Evolutionary conservation across 208 protist species (phyloP), one percentile per base, ranked within the genome.

Genomic region (Naegleria fowleri): DNA sequence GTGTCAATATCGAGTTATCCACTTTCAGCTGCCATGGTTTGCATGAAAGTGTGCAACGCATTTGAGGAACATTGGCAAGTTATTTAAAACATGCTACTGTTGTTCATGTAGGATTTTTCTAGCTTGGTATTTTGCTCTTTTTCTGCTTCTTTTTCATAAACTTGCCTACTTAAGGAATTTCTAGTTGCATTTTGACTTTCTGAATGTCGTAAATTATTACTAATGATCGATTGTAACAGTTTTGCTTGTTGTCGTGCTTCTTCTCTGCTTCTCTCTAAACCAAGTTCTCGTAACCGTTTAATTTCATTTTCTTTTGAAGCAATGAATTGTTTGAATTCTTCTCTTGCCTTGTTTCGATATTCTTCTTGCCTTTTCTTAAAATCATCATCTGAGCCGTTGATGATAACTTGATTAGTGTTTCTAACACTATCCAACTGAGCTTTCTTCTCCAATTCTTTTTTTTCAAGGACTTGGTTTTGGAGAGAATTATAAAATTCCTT

Each of bases 1-100:
- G 94, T 98, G n/a, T 89, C 95, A 3, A 94, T 98, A 52, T 97
- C 94, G 25, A 90, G 96, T 75, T 97, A 97, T 86, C 95, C 96
- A 7, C 93, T 98, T 9, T 93, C 85, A 6, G 96, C 93, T 41
- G 91, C 94, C 25, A 92, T 92, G 59, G 95, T 94, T 5, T 93
- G 93, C 36, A 93, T 90, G 13, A 95, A 95, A 52, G 41, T 97
- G 0, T 94, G 92, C 67, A 90, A 67, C 48, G 96, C 95, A 41
- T 96, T 96, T 85, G 96, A 97, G 90, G 92, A 94, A 5, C 58
- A 96, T 41, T 96, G 94, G 93, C 91, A 93, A 36, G 92, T 97
- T 83, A 0, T 89, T n/a, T 89, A 89, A 89, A 52, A 40, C 7
- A 86, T 43, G 11, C 25, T n/a, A n/a, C 25, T n/a, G 4, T 75